Evolutionary conservation across 495 filamentous ascomycete species (phyloP).

Genomic region (Aspergillus bertholletiae): DNA sequence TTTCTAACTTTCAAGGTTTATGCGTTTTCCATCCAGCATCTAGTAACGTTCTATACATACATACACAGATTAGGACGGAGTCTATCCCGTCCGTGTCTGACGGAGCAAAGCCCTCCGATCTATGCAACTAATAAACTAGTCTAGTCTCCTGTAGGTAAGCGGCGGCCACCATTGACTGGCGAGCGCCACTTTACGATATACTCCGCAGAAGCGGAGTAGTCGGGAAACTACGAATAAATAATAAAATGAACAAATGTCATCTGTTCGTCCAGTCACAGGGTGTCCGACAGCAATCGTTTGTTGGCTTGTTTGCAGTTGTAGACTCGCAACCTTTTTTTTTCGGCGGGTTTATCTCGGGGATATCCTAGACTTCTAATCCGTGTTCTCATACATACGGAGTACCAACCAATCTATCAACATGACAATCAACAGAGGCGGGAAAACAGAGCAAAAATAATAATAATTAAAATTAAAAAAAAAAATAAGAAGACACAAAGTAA

Average conservation of each 20-base stretch:
- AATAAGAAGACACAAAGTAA: not conserved
- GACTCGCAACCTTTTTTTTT: not conserved
- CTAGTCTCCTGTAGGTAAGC: not conserved
- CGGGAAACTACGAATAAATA: not conserved
- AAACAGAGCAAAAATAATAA: not conserved
- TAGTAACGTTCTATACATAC: not conserved
- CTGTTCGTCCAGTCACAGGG: too few species aligned
- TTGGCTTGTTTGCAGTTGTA: not conserved
- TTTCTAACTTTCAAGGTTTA: not conserved
- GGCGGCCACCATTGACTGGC: not conserved
- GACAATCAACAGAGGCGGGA: not conserved
- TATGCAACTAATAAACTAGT: not conserved
- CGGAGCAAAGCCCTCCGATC: not conserved
- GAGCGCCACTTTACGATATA: not conserved
- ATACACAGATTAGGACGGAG: not conserved
- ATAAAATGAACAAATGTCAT: too few species aligned
- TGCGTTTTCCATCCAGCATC: not conserved
- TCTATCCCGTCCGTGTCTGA: not conserved
- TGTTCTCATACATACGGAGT: not conserved
- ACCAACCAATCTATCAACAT: not conserved
- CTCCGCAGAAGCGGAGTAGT: not conserved
- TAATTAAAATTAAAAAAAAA: not conserved
- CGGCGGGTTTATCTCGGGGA: not conserved
- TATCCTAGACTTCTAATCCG: not conserved
- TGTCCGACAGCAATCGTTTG: not conserved